These are phyloP conservation scores for Dioscorea zingiberensis DNA, from an alignment of 106 monocot species.

Conservation along the genomic window DNA sequence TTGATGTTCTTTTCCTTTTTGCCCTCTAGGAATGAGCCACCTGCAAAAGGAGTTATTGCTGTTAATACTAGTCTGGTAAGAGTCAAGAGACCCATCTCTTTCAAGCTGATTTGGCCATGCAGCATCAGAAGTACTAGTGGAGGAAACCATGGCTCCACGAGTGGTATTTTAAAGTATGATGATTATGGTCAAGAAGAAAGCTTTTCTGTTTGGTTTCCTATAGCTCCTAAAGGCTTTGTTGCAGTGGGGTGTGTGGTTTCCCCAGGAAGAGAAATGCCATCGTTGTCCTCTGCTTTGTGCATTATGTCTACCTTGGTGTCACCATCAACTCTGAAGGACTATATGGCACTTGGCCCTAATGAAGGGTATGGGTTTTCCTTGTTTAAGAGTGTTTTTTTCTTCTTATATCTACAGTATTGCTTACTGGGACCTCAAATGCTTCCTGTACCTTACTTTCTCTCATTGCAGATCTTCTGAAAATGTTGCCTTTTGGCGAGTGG, in stretches of 20 bases:
- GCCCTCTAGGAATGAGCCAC: slow-evolving; percentile 72
- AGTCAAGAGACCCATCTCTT: slow-evolving; percentile 89
- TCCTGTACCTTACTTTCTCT: background rate
- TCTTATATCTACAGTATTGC: slow-evolving; percentile 1
- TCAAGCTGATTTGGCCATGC: slow-evolving; percentile 64
- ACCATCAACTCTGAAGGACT: slow-evolving; percentile 67
- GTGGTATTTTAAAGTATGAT: slow-evolving; percentile 12
- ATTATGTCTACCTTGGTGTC: slow-evolving; percentile 77
- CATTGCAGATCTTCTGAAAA: slow-evolving; percentile 34
- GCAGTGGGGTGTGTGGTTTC: slow-evolving; percentile 86
- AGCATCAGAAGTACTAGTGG: slow-evolving; percentile 5
- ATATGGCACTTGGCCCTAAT: slow-evolving; percentile 46
- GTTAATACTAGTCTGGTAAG: slow-evolving; percentile 80
- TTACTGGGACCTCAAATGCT: background rate
- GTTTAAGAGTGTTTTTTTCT: background rate
- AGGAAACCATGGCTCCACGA: background rate
- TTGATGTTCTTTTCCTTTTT: background rate
- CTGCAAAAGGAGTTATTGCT: slow-evolving; percentile 86
- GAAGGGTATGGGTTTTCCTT: slow-evolving; percentile 33
- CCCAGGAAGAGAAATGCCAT: slow-evolving; percentile 45
- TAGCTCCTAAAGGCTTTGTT: slow-evolving; percentile 88
- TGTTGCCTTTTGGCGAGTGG: slow-evolving; percentile 84
- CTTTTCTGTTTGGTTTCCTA: slow-evolving; percentile 93
- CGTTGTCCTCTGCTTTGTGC: slow-evolving; percentile 74
- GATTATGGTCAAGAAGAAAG: background rate